Conservation (phyloP, 805 yeast genomes). For the Phaffomyces opuntiae region DNA sequence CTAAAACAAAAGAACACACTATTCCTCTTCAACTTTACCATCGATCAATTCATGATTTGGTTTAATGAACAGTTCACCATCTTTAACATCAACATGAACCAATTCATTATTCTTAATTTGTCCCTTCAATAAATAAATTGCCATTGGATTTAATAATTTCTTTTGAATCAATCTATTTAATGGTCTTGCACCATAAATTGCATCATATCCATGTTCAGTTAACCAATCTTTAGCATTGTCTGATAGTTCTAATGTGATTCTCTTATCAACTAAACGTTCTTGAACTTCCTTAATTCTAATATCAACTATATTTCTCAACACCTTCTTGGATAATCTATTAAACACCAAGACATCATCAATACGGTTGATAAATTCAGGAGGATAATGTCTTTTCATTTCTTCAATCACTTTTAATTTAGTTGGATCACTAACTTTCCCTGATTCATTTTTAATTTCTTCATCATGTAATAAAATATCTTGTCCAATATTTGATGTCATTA, state of each 20-base stretch:
- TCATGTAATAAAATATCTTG: constrained; percentile 80
- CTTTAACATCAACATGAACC: constrained; percentile 42
- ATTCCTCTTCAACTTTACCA: constrained; percentile 4
- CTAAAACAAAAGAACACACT: neutral
- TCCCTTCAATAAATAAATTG: constrained; percentile 72
- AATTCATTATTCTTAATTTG: constrained; percentile 55
- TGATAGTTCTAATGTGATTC: constrained; percentile 54
- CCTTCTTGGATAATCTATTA: constrained; percentile 75
- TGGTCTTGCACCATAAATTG: constrained; percentile 93
- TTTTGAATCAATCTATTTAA: constrained; percentile 85
- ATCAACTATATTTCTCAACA: constrained; percentile 75
- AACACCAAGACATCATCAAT: constrained; percentile 91
- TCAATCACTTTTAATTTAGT: constrained; percentile 58
- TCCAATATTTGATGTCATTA: constrained; percentile 95
- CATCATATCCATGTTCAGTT: constrained; percentile 83
- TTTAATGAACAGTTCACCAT: constrained; percentile 35
- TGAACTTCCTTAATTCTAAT: constrained; percentile 78
- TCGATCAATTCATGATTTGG: constrained; percentile 38
- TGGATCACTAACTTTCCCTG: constrained; percentile 48
- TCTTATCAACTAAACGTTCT: constrained; percentile 68
- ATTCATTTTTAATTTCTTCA: constrained; percentile 38
- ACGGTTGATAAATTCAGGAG: constrained; percentile 94
- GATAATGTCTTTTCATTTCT: constrained; percentile 63
- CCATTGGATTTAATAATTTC: constrained; percentile 81
- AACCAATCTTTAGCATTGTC: constrained; percentile 71